Base-by-base conservation (phyloP, 169 alveolate species). In the Plasmodium coatneyi region DNA sequence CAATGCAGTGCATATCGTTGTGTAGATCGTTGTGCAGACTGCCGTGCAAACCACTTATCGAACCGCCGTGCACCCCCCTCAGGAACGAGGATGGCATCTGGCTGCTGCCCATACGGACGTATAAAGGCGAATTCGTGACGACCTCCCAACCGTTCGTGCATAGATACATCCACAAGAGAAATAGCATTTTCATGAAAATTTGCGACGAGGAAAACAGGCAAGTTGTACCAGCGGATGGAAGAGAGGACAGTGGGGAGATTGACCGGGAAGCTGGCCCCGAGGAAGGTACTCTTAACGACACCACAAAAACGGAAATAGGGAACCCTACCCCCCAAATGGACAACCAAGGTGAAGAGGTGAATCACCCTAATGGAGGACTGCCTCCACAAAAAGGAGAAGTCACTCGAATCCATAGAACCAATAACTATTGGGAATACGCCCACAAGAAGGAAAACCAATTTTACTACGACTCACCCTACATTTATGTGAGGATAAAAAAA, bases 401-500 rank as follows among this genome's bases (percentile, higher is more conserved):
- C 25, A 25, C 12, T 16, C 9, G 43, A 14, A 19, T 74, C 28
- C 54, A 34, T 10, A 30, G 14, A 25, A 74, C 12, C n/a, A 74
- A 9, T 30, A 36, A 39, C 4, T 78, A 79, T 28, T 19, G 36
- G 71, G 72, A 41, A 39, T n/a, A 79, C 71, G 10, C 22, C 43
- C 49, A 43, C n/a, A 34, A 56, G 71, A 87, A 46, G 54, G 89
- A 87, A 25, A 36, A 79, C 4, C 28, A 36, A 28, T 87, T 87
- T 87, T 87, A 87, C 14, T 87, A 87, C 25, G 82, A 87, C 60
- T 56, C 93, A 1, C 93, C 93, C 25, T 87, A 87, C 49, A 87
- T 87, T 54, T 34, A 79, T 30, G 49, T 87, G 36, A 87, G 79
- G 71, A 79, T 87, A 79, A 87, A 87, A 60, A 87, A 87, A 14